phyloP scores from a whole-genome alignment of 2,329 filamentous ascomycete species.

The Alternaria incomplexa region DNA sequence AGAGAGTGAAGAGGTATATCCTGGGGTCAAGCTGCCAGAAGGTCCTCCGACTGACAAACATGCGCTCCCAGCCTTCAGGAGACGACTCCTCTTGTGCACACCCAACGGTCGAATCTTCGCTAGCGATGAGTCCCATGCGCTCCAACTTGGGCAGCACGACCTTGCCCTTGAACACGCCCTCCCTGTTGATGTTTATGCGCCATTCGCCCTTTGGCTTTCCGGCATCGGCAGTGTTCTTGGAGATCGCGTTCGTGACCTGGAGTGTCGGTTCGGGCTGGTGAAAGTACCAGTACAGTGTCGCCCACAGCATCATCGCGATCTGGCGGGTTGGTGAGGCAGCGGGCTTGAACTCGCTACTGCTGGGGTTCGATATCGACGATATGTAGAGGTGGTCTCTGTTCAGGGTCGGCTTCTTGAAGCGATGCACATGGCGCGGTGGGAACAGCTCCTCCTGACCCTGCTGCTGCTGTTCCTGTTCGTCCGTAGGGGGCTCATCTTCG shows the following conservation, averaged over 20 bases:
- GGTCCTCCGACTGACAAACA: conserved; percentile 80
- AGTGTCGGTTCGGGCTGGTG: conserved; percentile 78
- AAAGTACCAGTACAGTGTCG: conserved; percentile 96
- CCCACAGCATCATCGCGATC: conserved; percentile 96
- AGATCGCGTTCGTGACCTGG: conserved; percentile 67
- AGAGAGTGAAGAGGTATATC: conserved; percentile 85
- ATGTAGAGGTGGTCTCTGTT: conserved; percentile 85
- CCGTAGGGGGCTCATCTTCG: conserved; percentile 52
- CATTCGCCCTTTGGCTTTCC: conserved; percentile 85
- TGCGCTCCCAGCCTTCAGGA: conserved; percentile 72
- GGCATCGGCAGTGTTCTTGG: conserved; percentile 65
- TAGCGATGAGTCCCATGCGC: conserved; percentile 85
- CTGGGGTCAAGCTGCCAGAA: conserved; percentile 94
- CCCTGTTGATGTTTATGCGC: conserved; percentile 81
- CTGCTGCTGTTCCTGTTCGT: conserved; percentile 37
- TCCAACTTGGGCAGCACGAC: conserved; percentile 90
- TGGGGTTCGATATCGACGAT: conserved; percentile 86
- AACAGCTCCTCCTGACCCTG: conserved; percentile 40
- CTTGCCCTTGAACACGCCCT: conserved; percentile 84
- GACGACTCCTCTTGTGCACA: conserved; percentile 66
- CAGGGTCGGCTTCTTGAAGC: conserved; percentile 77
- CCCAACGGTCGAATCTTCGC: conserved; percentile 77
- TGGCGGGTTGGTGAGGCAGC: conserved; percentile 82
- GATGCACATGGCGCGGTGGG: conserved; percentile 58
- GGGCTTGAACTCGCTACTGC: conserved; percentile 78